Conservation (phyloP, 2,329 filamentous ascomycete species). For the Fusarium globosum region DNA sequence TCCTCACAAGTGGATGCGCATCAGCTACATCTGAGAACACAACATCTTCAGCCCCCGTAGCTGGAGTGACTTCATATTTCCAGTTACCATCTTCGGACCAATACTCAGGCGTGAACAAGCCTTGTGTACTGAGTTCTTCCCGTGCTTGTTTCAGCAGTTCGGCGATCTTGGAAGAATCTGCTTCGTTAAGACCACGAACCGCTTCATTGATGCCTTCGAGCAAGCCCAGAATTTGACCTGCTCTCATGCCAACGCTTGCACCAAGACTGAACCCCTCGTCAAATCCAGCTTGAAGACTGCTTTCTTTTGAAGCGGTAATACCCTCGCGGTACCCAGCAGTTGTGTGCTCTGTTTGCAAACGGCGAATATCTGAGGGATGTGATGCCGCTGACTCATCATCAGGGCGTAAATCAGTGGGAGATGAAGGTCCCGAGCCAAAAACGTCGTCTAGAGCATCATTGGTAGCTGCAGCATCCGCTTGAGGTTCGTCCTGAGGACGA, state of each 20-base stretch:
- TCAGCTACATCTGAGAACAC: conserved; percentile 72
- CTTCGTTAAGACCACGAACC: conserved; percentile 47
- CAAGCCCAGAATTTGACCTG: conserved; percentile 80
- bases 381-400: conserved; percentile 14
- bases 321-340: conserved; percentile 94
- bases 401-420: conserved; percentile 27
- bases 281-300: conserved; percentile 85
- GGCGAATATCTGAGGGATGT: conserved; percentile 74
- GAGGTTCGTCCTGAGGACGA: conserved; percentile 29
- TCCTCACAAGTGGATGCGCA: conserved; percentile 73
- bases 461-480: conserved; percentile 6
- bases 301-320: conserved; percentile 78
- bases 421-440: conserved; percentile 47
- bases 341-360: conserved; percentile 79
- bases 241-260: conserved; percentile 79
- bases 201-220: conserved; percentile 76
- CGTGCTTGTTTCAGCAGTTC: conserved; percentile 55
- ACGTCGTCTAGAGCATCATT: conserved; percentile 52
- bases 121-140: conserved; percentile 68
- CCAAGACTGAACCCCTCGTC: conserved; percentile 91
- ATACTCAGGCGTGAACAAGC: conserved; percentile 73
- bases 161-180: conserved; percentile 4
- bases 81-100: conserved; percentile 78
- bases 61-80: conserved; percentile 67
- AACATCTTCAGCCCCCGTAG: conserved; percentile 54